Conservation (phyloP, 1,139 yeast genomes). For the Kodamaea arcana region DNA sequence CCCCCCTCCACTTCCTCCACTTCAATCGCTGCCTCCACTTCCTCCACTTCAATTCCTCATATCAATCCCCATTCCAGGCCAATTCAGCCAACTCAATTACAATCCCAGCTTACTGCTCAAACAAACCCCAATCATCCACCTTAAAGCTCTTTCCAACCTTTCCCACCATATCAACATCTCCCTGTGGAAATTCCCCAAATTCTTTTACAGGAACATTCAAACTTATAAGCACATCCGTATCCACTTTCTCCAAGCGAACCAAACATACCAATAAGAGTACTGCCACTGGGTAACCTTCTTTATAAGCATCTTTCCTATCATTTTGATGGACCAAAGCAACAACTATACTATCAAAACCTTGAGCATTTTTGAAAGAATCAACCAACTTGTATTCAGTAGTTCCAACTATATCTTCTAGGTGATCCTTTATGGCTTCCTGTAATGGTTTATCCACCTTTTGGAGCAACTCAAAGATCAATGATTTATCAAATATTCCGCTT, state of each 20-base stretch:
- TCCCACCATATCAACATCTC: conserved; percentile 13
- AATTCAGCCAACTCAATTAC: background rate
- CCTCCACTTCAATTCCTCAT: no score
- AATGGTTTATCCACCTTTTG: conserved; percentile 45
- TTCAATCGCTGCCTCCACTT: no score
- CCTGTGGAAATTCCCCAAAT: conserved; percentile 10
- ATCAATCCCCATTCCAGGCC: no score
- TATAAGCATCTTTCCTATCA: conserved; percentile 50
- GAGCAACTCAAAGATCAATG: conserved; percentile 68
- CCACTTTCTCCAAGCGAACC: conserved; percentile 45
- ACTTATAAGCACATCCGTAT: conserved; percentile 62
- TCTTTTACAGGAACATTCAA: conserved; percentile 46
- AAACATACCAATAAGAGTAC: conserved; percentile 49
- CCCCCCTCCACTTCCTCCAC: no score
- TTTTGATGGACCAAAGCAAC: conserved; percentile 18
- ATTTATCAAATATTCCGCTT: conserved; percentile 44
- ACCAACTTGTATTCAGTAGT: conserved; percentile 6
- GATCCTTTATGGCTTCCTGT: conserved; percentile 33
- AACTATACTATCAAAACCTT: conserved; percentile 10
- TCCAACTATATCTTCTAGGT: conserved; percentile 42
- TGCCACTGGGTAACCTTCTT: conserved; percentile 15
- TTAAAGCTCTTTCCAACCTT: conserved; percentile 16
- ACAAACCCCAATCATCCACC: conserved; percentile 27
- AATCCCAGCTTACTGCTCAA: conserved; percentile 8
- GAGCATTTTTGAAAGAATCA: conserved; percentile 9